Evolutionary conservation across 805 yeast species (phyloP).

Genomic region (Isabelozyma heimii): DNA sequence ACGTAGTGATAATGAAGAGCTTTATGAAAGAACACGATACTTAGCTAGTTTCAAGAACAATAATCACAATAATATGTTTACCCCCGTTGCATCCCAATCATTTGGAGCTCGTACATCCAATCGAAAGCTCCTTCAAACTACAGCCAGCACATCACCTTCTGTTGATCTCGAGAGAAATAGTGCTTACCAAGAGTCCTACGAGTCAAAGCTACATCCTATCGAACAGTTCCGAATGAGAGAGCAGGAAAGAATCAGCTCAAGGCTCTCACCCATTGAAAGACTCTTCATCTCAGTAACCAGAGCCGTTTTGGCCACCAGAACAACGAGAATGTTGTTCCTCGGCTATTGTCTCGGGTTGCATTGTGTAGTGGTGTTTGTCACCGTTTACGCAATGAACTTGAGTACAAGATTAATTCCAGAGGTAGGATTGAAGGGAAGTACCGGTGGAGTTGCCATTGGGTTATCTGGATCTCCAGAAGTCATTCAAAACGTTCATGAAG

Average conservation of each 20-base stretch:
- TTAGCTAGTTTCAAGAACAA: constrained; percentile 49
- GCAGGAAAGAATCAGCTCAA: constrained; percentile 68
- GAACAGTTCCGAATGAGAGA: constrained; percentile 79
- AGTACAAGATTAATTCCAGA: constrained; percentile 47
- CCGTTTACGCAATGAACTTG: constrained; percentile 51
- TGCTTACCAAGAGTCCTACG: constrained; percentile 61
- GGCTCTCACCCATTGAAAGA: constrained; percentile 75
- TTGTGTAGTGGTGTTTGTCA: constrained; percentile 63
- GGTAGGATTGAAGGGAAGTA: constrained; percentile 37
- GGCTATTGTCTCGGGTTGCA: constrained; percentile 76
- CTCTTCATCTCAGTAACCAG: constrained; percentile 71
- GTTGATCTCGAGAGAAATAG: constrained; percentile 51
- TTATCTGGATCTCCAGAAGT: constrained; percentile 8
- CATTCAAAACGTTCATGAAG: background rate
- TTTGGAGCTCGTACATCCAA: constrained; percentile 11
- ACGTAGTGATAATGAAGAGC: constrained; percentile 70
- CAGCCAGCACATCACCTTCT: constrained; percentile 15
- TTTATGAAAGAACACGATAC: constrained; percentile 76
- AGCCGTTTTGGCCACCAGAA: constrained; percentile 69
- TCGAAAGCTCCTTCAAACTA: constrained; percentile 24
- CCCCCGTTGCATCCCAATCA: constrained; percentile 4
- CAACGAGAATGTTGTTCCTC: constrained; percentile 70
- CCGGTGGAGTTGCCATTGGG: constrained; percentile 36
- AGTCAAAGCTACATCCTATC: constrained; percentile 76
- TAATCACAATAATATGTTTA: constrained; percentile 1